Base-by-base conservation (phyloP, 2,329 filamentous ascomycete genomes). In the Didymella arachidicola region DNA sequence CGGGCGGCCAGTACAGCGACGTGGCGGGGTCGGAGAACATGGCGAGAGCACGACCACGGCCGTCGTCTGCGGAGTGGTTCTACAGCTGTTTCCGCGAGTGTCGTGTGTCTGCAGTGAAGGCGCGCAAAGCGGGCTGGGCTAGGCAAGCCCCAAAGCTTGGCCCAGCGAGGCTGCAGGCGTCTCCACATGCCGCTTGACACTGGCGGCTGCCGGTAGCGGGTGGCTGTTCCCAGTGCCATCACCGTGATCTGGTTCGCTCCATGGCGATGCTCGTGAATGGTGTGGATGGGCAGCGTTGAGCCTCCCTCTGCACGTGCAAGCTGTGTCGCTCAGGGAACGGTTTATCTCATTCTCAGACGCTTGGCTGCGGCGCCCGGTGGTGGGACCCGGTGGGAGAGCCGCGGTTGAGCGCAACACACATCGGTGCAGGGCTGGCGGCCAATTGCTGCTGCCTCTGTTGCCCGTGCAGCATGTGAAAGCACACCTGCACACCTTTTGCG, bases 21-120 rank as follows among this genome's bases (percentile, higher is more conserved):
- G 65, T 53, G 18, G 68, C 63, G 27, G 70, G 65, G 30, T 75
- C 71, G 55, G 74, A 71, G 50, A 74, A 72, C 73, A 76, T 75
- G 56, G 51, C 32, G 68, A n/a, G 1, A 1, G 0, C 11, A 26
- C 19, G 32, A 11, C 11, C 3, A 32, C 30, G 30, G 12, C 36
- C 18, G 18, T 7, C 3, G 32, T 36, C 14, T 36, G 8, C 0
- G 22, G 22, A 22, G 3, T 22, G 19, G 1, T n/a, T 19, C 18
- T 18, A 7, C 7, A 11, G 2, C 6, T 14, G 2, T 12, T 12
- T 14, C 18, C 36, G 5, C 3, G 36, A n/a, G 36, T 19, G 36
- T 39, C 36, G 32, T 39, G 36, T 19, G 36, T n/a, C n/a, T n/a
- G n/a, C n/a, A n/a, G n/a, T n/a, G 38, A 41, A 41, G 38, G 25